Evolutionary conservation across 805 yeast genomes (phyloP).

Genomic region (Metschnikowia amazonensis): DNA sequence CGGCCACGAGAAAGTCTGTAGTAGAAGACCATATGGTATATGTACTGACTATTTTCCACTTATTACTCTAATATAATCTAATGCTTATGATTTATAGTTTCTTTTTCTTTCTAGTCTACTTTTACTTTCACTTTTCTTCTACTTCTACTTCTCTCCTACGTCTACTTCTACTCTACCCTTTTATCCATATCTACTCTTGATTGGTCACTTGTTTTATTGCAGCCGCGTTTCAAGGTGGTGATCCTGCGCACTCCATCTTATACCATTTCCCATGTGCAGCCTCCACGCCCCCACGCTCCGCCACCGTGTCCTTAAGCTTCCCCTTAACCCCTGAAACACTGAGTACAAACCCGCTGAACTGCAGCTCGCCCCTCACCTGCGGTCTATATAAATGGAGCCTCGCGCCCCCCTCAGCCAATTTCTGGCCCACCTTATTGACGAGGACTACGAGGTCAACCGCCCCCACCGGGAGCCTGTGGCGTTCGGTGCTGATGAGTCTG

Average conservation of each 20-base stretch:
- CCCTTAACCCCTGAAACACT: background rate
- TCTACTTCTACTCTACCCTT: no score
- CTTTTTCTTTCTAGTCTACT: no score
- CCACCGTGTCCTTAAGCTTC: background rate
- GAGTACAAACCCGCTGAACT: background rate
- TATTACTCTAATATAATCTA: no score
- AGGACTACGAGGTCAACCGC: constrained; percentile 9
- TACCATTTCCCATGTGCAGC: background rate
- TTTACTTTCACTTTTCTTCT: no score
- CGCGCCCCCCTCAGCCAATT: constrained; percentile 7
- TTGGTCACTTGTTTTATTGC: background rate
- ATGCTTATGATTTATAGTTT: no score
- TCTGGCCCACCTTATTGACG: constrained; percentile 14
- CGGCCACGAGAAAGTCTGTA: no score
- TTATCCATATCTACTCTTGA: background rate
- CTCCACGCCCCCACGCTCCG: background rate
- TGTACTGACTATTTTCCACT: no score
- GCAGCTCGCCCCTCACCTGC: background rate
- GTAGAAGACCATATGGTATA: no score
- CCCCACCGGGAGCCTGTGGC: constrained; percentile 3
- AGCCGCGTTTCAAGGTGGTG: constrained; percentile 1
- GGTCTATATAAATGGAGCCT: constrained; percentile 4
- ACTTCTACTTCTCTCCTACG: no score
- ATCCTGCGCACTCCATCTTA: constrained; percentile 2
- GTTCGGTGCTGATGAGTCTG: background rate